A percentile compares a stretch with the other conserved stretches of the same genome.
These are phyloP conservation scores for Entomortierella beljakovae DNA, from an alignment of 192 early-diverging fungal species.

Conservation along the genomic window DNA sequence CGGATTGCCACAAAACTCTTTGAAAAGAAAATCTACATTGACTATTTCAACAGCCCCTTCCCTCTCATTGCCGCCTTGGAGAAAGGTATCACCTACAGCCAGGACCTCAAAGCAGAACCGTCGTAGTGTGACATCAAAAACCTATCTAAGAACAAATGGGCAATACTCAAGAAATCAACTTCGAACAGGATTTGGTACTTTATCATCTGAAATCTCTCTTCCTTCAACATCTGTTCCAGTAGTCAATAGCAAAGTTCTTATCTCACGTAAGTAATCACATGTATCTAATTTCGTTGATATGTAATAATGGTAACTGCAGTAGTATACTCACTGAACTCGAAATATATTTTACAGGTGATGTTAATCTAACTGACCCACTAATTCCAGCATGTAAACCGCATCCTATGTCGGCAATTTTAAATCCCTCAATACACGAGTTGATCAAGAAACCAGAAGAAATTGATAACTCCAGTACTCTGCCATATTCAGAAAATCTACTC, in stretches of 20 bases:
- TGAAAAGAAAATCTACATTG: not conserved
- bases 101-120: not conserved
- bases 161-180: not conserved
- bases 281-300: too few relatives aligned
- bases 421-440: not conserved
- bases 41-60: not conserved
- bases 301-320: too few relatives aligned
- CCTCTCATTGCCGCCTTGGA: slow-evolving; percentile 1
- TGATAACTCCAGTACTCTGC: not conserved
- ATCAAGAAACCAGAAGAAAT: not conserved
- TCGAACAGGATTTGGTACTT: too few relatives aligned
- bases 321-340: too few relatives aligned
- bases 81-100: not conserved
- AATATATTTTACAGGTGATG: too few relatives aligned
- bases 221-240: too few relatives aligned
- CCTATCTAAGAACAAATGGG: not conserved
- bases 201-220: too few relatives aligned
- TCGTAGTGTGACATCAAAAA: not conserved
- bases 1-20: too few relatives aligned
- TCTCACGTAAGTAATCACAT: too few relatives aligned
- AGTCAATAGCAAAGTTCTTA: too few relatives aligned
- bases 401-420: not conserved
- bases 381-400: not conserved
- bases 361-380: not conserved
- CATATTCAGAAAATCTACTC: not conserved